phyloP scores from a whole-genome alignment of 2,329 filamentous ascomycete species.

The Fusarium fujikuroi region DNA sequence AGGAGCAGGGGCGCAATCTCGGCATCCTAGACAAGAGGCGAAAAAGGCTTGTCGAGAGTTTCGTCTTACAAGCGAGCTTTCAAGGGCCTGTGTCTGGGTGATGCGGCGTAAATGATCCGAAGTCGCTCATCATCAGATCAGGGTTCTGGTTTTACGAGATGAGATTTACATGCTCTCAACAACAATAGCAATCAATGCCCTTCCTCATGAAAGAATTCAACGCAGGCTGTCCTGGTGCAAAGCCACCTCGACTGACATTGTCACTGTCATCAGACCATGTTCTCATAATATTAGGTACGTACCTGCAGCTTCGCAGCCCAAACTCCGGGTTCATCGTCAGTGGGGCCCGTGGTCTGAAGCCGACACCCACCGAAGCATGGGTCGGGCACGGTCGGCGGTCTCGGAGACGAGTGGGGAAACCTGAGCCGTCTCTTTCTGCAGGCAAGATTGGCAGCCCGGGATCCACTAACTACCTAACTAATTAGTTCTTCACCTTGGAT shows the following conservation, averaged over 20 bases:
- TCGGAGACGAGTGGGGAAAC: conserved; percentile 32
- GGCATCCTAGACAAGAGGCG: not conserved
- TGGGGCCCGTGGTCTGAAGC: conserved; percentile 17
- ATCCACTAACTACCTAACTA: not conserved
- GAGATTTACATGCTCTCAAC: not conserved
- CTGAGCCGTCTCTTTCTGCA: conserved; percentile 15
- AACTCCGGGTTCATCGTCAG: conserved; percentile 10
- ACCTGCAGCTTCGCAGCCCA: not conserved
- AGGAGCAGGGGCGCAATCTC: conserved; percentile 13
- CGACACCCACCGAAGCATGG: conserved; percentile 20
- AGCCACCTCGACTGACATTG: conserved; percentile 30
- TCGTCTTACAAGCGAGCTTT: conserved; percentile 11
- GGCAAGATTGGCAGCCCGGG: not conserved
- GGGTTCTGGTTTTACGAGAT: not conserved
- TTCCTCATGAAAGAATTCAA: not conserved
- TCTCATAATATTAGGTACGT: conserved; percentile 13
- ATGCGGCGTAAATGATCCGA: conserved; percentile 15
- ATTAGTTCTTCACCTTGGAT: not conserved
- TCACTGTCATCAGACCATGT: conserved; percentile 18
- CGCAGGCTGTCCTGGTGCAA: not conserved
- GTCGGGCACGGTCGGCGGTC: conserved; percentile 22
- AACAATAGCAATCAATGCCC: not conserved
- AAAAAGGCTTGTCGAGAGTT: not conserved
- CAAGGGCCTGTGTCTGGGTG: not conserved
- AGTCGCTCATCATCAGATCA: conserved; percentile 18